Evolutionary conservation across 2,329 filamentous ascomycete species (phyloP).

Genomic region (Aspergillus pseudoterreus): DNA sequence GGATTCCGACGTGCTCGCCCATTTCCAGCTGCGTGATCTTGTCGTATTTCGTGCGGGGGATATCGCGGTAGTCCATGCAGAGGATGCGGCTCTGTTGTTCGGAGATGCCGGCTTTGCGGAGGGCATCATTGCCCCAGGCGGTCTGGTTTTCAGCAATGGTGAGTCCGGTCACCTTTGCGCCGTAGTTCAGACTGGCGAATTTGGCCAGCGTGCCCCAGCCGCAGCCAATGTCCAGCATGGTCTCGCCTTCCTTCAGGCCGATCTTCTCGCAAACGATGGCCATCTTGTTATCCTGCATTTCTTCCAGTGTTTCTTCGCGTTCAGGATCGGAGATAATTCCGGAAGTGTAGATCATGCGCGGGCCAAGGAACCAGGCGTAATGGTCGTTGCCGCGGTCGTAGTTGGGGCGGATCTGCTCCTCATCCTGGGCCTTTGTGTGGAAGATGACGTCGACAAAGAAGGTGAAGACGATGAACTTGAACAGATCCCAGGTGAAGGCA

Average conservation of each 20-base stretch:
- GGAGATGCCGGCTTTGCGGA: conserved; percentile 69
- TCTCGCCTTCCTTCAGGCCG: conserved; percentile 68
- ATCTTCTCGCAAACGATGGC: conserved; percentile 88
- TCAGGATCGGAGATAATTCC: conserved; percentile 28
- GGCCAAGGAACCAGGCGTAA: conserved; percentile 33
- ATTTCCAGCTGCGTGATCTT: conserved; percentile 93
- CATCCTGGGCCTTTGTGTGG: conserved; percentile 27
- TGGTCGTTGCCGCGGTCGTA: conserved; percentile 33
- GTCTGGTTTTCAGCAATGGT: conserved; percentile 88
- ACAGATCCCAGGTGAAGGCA: conserved; percentile 26
- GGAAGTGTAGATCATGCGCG: conserved; percentile 33
- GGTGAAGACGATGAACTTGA: conserved; percentile 28
- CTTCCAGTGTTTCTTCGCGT: conserved; percentile 29
- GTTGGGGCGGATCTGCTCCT: conserved; percentile 30
- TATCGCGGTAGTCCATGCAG: conserved; percentile 92
- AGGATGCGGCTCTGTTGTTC: conserved; percentile 81
- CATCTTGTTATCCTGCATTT: conserved; percentile 77
- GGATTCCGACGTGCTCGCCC: conserved; percentile 89
- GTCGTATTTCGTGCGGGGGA: conserved; percentile 72
- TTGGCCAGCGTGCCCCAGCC: conserved; percentile 88
- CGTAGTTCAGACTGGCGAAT: conserved; percentile 82
- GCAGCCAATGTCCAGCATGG: conserved; percentile 82
- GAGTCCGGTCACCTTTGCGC: conserved; percentile 64
- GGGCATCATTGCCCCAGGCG: conserved; percentile 80
- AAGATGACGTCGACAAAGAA: conserved; percentile 26